Evolutionary conservation across 2,329 filamentous ascomycete species (phyloP), one percentile per base, ranked within the genome.

Genomic region (Nigrospora osmanthi): DNA sequence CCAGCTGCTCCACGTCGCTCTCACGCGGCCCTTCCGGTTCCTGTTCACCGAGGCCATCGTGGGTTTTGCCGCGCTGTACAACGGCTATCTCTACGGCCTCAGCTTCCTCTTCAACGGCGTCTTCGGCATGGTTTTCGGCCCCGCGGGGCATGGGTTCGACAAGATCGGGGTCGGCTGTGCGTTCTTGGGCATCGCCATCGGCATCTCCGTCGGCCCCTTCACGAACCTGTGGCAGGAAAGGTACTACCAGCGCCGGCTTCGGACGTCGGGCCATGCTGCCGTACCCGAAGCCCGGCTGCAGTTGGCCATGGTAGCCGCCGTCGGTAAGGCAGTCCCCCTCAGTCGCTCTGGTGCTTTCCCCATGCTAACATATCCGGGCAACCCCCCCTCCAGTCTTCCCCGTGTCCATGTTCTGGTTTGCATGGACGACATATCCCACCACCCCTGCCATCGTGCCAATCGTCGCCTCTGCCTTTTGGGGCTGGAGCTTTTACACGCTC

Each of bases 41-140:
- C 50, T 73, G 3, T 62, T 59, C 12, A 65, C 67, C 1, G 71
- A 73, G 50, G 66, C 69, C 33, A 73, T 74, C 37, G 66, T 72
- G 30, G 62, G 69, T 14, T 71, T 71, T 33, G 64, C 61, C n/a
- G 70, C 71, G 2, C 51, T 71, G 1, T 73, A 72, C 52, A 73
- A 73, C 40, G 70, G 68, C 4, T 72, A 70, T 47, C 56, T 73
- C 3, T 73, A 73, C 41, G 71, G 71, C 2, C 47, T 73, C 10
- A 70, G 67, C 1, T 75, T 74, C 44, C 58, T 73, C 0, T 73
- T 73, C 58, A 73, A 73, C 45, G 67, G 65, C 4, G 70, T 69
- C 0, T 75, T 75, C 45, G 60, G 64, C 16, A 60, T 75, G 16
- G 72, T 75, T 0, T 75, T 75, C 45, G 68, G 70, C 1, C 54